phyloP scores from a whole-genome alignment of 768 basidiomycete genomes.

The Termitomyces sp. region DNA sequence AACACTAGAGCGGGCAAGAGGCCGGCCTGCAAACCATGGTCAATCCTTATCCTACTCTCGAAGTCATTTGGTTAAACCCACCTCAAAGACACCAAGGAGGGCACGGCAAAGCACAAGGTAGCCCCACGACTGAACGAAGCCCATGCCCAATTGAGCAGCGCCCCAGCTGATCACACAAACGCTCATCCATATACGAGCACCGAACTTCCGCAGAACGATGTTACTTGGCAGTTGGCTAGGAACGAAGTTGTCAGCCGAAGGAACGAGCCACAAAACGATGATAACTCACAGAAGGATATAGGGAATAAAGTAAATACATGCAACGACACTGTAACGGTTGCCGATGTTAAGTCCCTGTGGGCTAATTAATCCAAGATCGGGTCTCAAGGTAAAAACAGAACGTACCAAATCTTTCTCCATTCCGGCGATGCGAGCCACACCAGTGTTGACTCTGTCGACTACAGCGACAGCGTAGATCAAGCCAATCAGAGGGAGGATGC shows the following conservation, averaged over 20 bases:
- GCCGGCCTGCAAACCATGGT: not conserved
- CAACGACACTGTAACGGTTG: slow-evolving; percentile 34
- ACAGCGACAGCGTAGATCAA: slow-evolving; percentile 29
- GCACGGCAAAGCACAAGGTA: slow-evolving; percentile 35
- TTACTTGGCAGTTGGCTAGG: slow-evolving; percentile 42
- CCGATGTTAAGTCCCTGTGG: slow-evolving; percentile 26
- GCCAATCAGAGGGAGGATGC: slow-evolving; percentile 31
- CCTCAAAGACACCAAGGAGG: slow-evolving; percentile 40
- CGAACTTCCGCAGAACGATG: slow-evolving; percentile 34
- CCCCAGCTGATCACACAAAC: slow-evolving; percentile 39
- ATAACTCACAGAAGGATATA: slow-evolving; percentile 38
- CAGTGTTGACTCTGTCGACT: slow-evolving; percentile 31
- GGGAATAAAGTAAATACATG: slow-evolving; percentile 39
- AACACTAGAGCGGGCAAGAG: not conserved
- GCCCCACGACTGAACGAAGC: slow-evolving; percentile 36
- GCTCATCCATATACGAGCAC: slow-evolving; percentile 38
- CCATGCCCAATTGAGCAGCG: slow-evolving; percentile 39
- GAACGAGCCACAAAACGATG: not conserved
- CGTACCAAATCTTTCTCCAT: slow-evolving; percentile 32
- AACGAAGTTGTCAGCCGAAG: not conserved
- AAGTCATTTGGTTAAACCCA: slow-evolving; percentile 6
- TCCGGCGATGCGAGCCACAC: slow-evolving; percentile 30
- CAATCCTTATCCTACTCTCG: not conserved
- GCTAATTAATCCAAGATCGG: not conserved
- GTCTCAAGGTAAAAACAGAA: not conserved